These are phyloP conservation scores for Alternaria metachromatica DNA, from an alignment of 2,329 filamentous ascomycete genomes.

Conservation along the genomic window DNA sequence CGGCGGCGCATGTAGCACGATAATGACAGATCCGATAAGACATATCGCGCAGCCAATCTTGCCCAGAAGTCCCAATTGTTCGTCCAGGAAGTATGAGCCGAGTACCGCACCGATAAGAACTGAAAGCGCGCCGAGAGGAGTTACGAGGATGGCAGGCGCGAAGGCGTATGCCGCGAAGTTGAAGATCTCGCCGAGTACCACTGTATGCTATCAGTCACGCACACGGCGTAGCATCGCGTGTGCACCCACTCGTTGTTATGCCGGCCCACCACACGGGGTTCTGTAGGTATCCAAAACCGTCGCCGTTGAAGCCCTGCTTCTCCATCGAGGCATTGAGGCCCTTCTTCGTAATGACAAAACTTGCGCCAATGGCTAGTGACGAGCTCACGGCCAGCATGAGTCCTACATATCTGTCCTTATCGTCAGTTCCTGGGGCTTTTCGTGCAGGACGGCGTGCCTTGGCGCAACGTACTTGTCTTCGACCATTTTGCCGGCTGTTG, in stretches of 20 bases:
- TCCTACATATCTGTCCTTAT: conserved; percentile 48
- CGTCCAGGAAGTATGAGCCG: conserved; percentile 91
- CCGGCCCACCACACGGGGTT: conserved; percentile 98
- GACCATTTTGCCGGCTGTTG: conserved; percentile 36
- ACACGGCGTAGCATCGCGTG: neutral
- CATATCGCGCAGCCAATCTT: conserved; percentile 96
- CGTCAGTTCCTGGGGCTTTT: conserved; percentile 26
- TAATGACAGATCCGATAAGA: conserved; percentile 93
- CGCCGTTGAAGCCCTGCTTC: conserved; percentile 93
- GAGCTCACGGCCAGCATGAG: conserved; percentile 50
- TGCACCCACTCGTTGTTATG: conserved; percentile 78
- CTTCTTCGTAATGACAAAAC: conserved; percentile 99
- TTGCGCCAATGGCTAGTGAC: conserved; percentile 66
- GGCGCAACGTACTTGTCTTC: conserved; percentile 50
- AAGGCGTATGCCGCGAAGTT: conserved; percentile 99
- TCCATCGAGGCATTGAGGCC: conserved; percentile 90
- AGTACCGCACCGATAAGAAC: conserved; percentile 95
- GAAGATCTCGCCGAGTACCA: conserved; percentile 91
- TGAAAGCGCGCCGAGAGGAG: conserved; percentile 88
- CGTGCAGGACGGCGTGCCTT: neutral
- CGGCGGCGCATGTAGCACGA: conserved; percentile 94
- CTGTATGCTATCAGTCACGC: conserved; percentile 55
- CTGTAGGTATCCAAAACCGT: conserved; percentile 91
- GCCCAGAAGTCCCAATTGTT: conserved; percentile 87
- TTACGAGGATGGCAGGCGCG: conserved; percentile 97